Evolutionary conservation across 164 flowering plant genomes (phyloP), one percentile per base, ranked within the genome.

Genomic region (Piper longum): DNA sequence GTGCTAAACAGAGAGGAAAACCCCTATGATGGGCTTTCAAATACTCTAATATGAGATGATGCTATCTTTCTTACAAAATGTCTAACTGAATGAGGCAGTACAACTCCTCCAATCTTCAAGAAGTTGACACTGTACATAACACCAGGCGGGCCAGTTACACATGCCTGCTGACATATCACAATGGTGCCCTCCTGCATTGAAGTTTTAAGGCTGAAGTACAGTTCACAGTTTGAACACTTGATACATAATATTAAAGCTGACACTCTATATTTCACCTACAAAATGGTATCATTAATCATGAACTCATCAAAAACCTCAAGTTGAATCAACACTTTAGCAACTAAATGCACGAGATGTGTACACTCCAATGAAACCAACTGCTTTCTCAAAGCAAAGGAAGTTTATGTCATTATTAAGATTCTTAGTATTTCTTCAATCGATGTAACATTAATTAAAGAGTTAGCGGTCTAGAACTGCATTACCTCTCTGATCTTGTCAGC

Each of bases 101-200:
- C 52, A 45, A 45, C 52, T 45, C 52, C 12, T 45, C n/a, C n/a
- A 45, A 43, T 43, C 52, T 45, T 57, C 55, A 48, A 64, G 60
- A 52, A 6, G 54, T 17, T 48, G 72, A 63, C 64, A 70, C 76
- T 73, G 73, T 73, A 73, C 73, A 73, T 60, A 3, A 45, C n/a
- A n/a, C 73, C 65, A 69, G 41, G 55, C 58, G 48, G 57, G 55
- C 64, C 41, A 62, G 16, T 41, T 41, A 45, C 4, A 6, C 7
- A 45, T 45, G 12, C 13, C 12, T 6, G n/a, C n/a, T n/a, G n/a
- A n/a, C 52, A 45, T 45, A 14, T 45, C 52, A 45, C 52, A 45
- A 7, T 45, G 52, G 52, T 14, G 52, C 13, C 52, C 52, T 45
- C 52, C 52, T 45, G 52, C 52, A 45, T n/a, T n/a, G n/a, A n/a